Base-by-base conservation (phyloP, 1,284 basidiomycete species). In the Hymenochaete sp. region DNA sequence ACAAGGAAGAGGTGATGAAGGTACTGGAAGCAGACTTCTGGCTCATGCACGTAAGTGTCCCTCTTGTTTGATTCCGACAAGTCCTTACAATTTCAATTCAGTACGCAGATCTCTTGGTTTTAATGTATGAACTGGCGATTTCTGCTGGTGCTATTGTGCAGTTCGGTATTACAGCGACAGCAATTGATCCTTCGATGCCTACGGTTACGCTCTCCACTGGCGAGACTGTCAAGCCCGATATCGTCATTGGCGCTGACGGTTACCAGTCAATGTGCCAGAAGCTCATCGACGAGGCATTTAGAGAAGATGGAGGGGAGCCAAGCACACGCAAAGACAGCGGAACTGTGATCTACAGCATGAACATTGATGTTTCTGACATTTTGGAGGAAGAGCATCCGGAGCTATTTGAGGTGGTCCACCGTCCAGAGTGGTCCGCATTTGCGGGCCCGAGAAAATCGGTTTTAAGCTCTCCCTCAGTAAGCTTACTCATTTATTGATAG, bases 161-260 rank as follows among this genome's bases (percentile, higher is more conserved):
- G 19, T 59, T 66, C 5, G 65, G 66, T 21, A 56, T 63, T 4
- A 59, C 57, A 27, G 68, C 71, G 2, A 57, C 59, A 1, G 56
- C 59, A 0, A 55, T 79, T 16, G 45, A 53, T 59, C 13, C 59
- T 60, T 29, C 51, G 51, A 38, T 55, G 51, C 38, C 66, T 47
- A 44, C 44, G 16, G 59, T 73, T 16, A 66, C 55, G 0, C 59
- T 81, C 10, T 60, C 64, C 8, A 66, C 66, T 3, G 77, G 79
- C 6, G 66, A 70, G 43, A 59, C 59, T 11, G 45, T 79, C 35
- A 49, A 54, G 2, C 75, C 68, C 6, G 74, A 83, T 53, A 65
- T 82, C n/a, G 66, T 83, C 40, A 61, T 84, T 28, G 80, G 78
- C 14, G 79, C 81, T 0, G 81, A 82, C 53, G 81, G 81, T 5